phyloP scores from a whole-genome alignment of 1,139 yeast species.

The Suhomyces terraborum region DNA sequence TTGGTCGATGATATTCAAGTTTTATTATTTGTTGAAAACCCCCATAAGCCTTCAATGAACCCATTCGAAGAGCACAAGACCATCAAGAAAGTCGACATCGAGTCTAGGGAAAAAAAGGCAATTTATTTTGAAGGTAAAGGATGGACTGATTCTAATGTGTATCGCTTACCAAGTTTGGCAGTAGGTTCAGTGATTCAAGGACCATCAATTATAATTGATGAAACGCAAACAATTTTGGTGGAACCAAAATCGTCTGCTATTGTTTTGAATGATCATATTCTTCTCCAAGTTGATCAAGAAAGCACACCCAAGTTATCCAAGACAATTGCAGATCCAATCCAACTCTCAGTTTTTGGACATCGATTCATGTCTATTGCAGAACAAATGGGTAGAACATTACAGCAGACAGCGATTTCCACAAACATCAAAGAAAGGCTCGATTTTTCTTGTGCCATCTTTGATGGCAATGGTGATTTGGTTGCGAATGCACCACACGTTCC shows the following conservation, averaged over 20 bases:
- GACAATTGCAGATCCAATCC: constrained; percentile 62
- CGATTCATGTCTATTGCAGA: constrained; percentile 88
- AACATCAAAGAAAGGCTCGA: constrained; percentile 83
- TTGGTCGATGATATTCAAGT: constrained; percentile 84
- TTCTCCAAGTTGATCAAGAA: constrained; percentile 38
- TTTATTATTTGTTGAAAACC: constrained; percentile 33
- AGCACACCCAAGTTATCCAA: constrained; percentile 27
- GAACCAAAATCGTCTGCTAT: constrained; percentile 72
- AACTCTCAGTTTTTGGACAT: constrained; percentile 77
- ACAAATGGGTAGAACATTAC: constrained; percentile 82
- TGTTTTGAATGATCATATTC: constrained; percentile 59
- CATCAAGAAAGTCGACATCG: constrained; percentile 11
- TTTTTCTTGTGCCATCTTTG: constrained; percentile 83
- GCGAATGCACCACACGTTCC: constrained; percentile 92
- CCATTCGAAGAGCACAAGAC: constrained; percentile 36
- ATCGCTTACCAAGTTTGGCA: constrained; percentile 48
- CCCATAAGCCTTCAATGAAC: constrained; percentile 31
- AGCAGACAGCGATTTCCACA: constrained; percentile 81
- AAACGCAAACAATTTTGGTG: constrained; percentile 81
- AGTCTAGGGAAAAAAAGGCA: constrained; percentile 15
- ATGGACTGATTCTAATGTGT: constrained; percentile 56
- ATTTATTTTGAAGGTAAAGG: constrained; percentile 41
- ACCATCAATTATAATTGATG: constrained; percentile 83
- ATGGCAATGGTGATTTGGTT: constrained; percentile 70
- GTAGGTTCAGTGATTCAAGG: constrained; percentile 62